Percentiles rank a stretch among this genome's conserved stretches.
Conservation (phyloP, 208 protist genomes). For the Vickermania ingenoplastis region DNA sequence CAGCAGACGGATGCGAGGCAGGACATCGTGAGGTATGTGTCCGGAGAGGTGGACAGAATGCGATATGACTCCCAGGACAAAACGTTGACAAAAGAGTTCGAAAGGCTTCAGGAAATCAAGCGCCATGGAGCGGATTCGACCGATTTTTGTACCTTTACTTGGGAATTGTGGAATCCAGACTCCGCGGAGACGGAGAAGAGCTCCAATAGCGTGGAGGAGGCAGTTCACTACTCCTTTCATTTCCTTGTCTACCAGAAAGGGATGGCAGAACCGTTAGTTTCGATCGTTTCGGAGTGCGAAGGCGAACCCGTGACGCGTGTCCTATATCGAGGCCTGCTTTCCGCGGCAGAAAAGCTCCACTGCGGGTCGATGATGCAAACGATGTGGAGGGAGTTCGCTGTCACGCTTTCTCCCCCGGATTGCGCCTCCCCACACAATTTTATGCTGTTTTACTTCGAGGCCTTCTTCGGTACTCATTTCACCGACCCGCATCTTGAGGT, state of each 20-base stretch:
- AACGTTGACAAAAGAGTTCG: neutral
- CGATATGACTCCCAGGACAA: neutral
- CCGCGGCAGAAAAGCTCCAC: neutral
- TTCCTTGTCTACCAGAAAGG: neutral
- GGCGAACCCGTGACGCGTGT: neutral
- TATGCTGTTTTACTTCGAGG: neutral
- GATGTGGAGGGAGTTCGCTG: neutral
- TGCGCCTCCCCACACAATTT: neutral
- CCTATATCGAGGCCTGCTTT: neutral
- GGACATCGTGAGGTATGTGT: neutral
- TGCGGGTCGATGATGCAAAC: neutral
- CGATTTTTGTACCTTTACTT: neutral
- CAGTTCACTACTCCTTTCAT: neutral
- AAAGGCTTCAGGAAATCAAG: neutral
- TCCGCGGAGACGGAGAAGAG: neutral
- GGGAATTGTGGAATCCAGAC: neutral
- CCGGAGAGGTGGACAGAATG: neutral
- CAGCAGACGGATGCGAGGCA: neutral
- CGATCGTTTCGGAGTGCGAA: neutral
- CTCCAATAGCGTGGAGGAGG: neutral
- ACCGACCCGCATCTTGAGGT: neutral
- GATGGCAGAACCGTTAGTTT: neutral
- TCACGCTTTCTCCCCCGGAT: neutral
- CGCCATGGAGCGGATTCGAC: neutral
- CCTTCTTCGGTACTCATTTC: neutral